Percentiles rank a stretch among this genome's conserved stretches.
Evolutionary conservation across 2,329 filamentous ascomycete genomes (phyloP).

Genomic region (Cryphonectria carpinicola): DNA sequence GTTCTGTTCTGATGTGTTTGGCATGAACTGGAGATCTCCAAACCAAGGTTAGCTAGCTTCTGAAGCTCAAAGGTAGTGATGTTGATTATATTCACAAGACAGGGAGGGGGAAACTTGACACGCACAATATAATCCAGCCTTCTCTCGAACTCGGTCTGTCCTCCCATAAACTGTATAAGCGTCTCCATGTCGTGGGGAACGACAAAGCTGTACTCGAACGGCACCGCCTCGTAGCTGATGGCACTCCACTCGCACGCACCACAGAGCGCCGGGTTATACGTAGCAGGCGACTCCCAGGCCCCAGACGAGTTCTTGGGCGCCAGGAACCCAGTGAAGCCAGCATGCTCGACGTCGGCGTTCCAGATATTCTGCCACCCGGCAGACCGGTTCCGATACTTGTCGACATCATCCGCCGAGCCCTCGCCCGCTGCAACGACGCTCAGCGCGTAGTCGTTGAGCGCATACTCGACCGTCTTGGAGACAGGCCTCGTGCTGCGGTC

Average conservation of each 20-base stretch:
- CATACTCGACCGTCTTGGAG: slow-evolving; percentile 60
- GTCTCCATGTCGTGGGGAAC: slow-evolving; percentile 61
- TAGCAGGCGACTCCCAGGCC: slow-evolving; percentile 42
- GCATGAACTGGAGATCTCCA: slow-evolving; percentile 26
- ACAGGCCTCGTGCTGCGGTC: slow-evolving; percentile 53
- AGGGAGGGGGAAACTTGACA: background rate
- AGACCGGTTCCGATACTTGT: slow-evolving; percentile 57
- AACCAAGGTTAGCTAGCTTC: background rate
- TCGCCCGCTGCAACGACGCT: slow-evolving; percentile 59
- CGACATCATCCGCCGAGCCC: slow-evolving; percentile 47
- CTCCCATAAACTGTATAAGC: slow-evolving; percentile 56
- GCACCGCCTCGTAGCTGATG: slow-evolving; percentile 54
- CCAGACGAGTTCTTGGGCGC: slow-evolving; percentile 56
- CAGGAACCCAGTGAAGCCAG: slow-evolving; percentile 59
- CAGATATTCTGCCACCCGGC: slow-evolving; percentile 65
- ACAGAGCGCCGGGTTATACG: slow-evolving; percentile 55
- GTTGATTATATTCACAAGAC: too few relatives aligned
- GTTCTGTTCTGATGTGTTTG: slow-evolving; percentile 32
- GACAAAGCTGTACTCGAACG: slow-evolving; percentile 58
- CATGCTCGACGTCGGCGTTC: slow-evolving; percentile 51
- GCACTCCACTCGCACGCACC: slow-evolving; percentile 60
- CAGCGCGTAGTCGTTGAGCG: slow-evolving; percentile 61
- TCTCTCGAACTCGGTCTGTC: slow-evolving; percentile 52
- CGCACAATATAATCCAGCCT: slow-evolving; percentile 44
- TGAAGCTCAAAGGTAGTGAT: too few relatives aligned